phyloP scores from a whole-genome alignment of 176 grass and related monocot genomes.

The Tillandsia leiboldiana region DNA sequence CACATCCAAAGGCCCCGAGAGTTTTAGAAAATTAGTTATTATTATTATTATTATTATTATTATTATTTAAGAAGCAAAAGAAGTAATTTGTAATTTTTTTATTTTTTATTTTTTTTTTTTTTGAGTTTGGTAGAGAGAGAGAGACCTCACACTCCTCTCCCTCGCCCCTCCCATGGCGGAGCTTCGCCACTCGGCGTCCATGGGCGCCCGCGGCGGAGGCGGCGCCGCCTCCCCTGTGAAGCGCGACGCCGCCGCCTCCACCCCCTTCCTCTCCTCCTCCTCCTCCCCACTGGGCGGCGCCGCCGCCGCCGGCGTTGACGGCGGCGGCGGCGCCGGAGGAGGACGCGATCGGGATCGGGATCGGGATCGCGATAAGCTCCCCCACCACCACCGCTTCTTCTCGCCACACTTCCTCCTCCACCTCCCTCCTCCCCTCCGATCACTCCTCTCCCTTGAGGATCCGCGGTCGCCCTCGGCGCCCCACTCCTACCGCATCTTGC shows the following conservation, averaged over 20 bases:
- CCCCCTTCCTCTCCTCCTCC: slow-evolving; percentile 35
- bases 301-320: slow-evolving; percentile 8
- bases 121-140: neutral
- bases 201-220: slow-evolving; percentile 26
- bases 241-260: slow-evolving; percentile 33
- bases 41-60: too few relatives aligned
- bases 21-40: too few relatives aligned
- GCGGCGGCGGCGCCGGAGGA: neutral
- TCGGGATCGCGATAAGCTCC: slow-evolving; percentile 42
- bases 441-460: slow-evolving; percentile 60
- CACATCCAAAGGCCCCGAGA: too few relatives aligned
- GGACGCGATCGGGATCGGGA: slow-evolving; percentile 33
- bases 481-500: slow-evolving; percentile 54
- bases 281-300: slow-evolving; percentile 12
- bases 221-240: slow-evolving; percentile 44
- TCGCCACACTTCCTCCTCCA: slow-evolving; percentile 21
- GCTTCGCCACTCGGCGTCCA: slow-evolving; percentile 70
- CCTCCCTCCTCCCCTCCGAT: slow-evolving; percentile 38
- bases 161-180: slow-evolving; percentile 47
- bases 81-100: neutral
- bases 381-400: slow-evolving; percentile 33
- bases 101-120: neutral
- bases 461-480: slow-evolving; percentile 46
- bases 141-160: too few relatives aligned
- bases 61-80: too few relatives aligned